Evolutionary conservation across 805 yeast species (phyloP).

Genomic region (Lipomyces orientalis): DNA sequence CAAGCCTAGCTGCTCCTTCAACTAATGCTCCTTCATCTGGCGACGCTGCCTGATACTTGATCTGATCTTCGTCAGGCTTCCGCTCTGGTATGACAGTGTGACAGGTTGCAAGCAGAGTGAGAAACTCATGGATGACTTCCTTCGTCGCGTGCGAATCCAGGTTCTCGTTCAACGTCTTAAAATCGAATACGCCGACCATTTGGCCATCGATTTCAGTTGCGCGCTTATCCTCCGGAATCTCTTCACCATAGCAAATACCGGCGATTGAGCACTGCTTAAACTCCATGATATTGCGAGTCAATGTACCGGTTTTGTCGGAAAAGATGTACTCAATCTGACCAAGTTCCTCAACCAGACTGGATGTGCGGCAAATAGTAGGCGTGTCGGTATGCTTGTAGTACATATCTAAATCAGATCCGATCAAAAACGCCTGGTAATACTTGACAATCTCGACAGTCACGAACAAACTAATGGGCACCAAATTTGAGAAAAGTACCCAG

Average conservation of each 20-base stretch:
- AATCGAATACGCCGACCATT: constrained; percentile 78
- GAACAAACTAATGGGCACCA: constrained; percentile 93
- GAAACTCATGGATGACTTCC: constrained; percentile 68
- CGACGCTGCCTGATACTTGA: constrained; percentile 97
- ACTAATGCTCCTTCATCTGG: constrained; percentile 99
- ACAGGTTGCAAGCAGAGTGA: constrained; percentile 85
- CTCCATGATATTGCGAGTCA: constrained; percentile 96
- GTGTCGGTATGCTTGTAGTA: constrained; percentile 87
- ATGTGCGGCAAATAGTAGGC: constrained; percentile 93
- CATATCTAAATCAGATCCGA: constrained; percentile 92
- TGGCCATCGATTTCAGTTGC: constrained; percentile 77
- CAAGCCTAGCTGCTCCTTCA: constrained; percentile 90
- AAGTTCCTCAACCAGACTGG: constrained; percentile 92
- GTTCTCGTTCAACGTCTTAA: constrained; percentile 57
- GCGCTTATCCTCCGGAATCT: constrained; percentile 87
- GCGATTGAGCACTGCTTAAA: constrained; percentile 92
- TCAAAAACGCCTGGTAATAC: constrained; percentile 92
- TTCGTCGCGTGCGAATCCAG: constrained; percentile 30
- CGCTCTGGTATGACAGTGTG: constrained; percentile 97
- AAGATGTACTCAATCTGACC: constrained; percentile 97
- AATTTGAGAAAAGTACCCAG: constrained; percentile 94
- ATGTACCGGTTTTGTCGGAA: constrained; percentile 96
- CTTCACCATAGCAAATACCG: constrained; percentile 84
- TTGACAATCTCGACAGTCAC: constrained; percentile 96
- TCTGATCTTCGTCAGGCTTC: constrained; percentile 51